Conservation (phyloP, 768 basidiomycete species). For the Kwoniella mangroviensis region DNA sequence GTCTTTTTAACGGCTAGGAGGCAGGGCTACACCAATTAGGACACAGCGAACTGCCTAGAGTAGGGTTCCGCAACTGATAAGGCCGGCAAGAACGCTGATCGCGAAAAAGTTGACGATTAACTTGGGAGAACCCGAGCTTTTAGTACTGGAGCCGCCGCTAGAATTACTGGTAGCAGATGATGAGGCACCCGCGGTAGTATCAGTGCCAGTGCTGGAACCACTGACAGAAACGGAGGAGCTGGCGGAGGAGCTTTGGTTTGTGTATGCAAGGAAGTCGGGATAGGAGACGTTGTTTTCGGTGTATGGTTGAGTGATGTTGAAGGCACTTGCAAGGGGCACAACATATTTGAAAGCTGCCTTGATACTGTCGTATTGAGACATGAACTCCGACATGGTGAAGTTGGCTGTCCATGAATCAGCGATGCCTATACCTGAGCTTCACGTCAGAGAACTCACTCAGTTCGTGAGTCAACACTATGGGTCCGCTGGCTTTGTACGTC, state of each 20-base stretch:
- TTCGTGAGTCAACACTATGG: slow-evolving; percentile 57
- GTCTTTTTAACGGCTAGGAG: not conserved
- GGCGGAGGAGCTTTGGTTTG: slow-evolving; percentile 13
- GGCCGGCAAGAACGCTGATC: not conserved
- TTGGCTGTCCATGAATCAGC: slow-evolving; percentile 39
- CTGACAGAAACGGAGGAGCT: not conserved
- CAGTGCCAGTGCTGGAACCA: not conserved
- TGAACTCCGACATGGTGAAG: slow-evolving; percentile 54
- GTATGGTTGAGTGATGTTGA: slow-evolving; percentile 56
- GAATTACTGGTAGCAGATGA: not conserved
- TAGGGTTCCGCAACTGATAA: not conserved
- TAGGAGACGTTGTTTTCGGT: slow-evolving; percentile 48
- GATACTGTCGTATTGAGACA: slow-evolving; percentile 44
- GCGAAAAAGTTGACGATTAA: not conserved
- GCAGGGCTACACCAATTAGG: not conserved
- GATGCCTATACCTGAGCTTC: slow-evolving; percentile 1
- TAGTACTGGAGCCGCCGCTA: not conserved
- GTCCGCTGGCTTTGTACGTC: slow-evolving; percentile 43
- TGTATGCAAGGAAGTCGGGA: slow-evolving; percentile 40
- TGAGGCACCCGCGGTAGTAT: not conserved
- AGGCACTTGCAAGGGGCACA: slow-evolving; percentile 49
- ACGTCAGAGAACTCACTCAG: slow-evolving; percentile 30
- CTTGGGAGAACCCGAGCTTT: not conserved
- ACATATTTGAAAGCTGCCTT: slow-evolving; percentile 49
- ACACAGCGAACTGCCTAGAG: not conserved